Conservation (phyloP, 306 rosid genomes). For the Dalbergia oliveri region DNA sequence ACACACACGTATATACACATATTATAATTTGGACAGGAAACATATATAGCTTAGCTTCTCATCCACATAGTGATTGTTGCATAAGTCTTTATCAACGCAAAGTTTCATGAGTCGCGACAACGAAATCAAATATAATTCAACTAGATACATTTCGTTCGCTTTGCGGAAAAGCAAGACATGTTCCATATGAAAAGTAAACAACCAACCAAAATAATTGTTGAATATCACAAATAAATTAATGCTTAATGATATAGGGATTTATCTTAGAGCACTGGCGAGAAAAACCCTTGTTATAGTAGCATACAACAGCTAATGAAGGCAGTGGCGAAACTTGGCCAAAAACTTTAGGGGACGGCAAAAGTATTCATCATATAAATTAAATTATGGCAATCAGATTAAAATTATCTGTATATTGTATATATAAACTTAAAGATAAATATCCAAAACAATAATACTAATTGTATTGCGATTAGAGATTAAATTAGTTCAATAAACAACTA, state of each 20-base stretch:
- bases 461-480: too few relatives aligned
- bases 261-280: too few relatives aligned
- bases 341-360: too few relatives aligned
- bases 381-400: too few relatives aligned
- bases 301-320: not conserved
- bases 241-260: not conserved
- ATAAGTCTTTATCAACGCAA: conserved; percentile 13
- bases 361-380: too few relatives aligned
- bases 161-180: not conserved
- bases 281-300: not conserved
- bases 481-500: too few relatives aligned
- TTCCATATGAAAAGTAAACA: conserved; percentile 6
- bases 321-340: too few relatives aligned
- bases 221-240: not conserved
- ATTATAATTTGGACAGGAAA: conserved; percentile 17
- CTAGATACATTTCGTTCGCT: not conserved
- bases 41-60: not conserved
- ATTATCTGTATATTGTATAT: too few relatives aligned
- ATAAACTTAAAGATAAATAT: too few relatives aligned
- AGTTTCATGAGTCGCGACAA: conserved; percentile 1
- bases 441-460: too few relatives aligned
- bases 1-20: not conserved
- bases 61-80: conserved; percentile 6
- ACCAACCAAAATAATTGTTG: not conserved
- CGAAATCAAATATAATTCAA: conserved; percentile 34